These are phyloP conservation scores for Coemansia aciculifera DNA, from an alignment of 192 early-diverging fungal species.

Conservation along the genomic window DNA sequence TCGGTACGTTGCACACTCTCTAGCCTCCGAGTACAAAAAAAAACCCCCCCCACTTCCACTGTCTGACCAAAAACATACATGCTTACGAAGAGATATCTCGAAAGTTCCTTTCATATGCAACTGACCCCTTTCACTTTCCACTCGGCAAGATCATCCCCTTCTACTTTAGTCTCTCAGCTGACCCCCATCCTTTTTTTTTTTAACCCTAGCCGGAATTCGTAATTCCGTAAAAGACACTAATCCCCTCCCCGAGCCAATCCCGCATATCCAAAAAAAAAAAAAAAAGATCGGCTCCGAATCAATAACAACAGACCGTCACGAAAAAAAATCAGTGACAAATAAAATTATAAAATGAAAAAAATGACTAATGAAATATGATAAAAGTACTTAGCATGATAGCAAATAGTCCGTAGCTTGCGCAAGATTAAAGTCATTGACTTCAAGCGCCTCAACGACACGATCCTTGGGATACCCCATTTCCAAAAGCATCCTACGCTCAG, in stretches of 20 bases:
- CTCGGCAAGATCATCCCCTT: background rate
- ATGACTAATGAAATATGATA: background rate
- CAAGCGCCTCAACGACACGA: conserved; percentile 56
- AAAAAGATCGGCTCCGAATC: background rate
- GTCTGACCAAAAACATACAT: too few species aligned
- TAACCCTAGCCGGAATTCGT: background rate
- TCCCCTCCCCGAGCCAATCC: background rate
- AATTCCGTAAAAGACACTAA: background rate
- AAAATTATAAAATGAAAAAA: conserved; percentile 7
- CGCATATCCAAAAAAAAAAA: background rate
- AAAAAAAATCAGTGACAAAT: background rate
- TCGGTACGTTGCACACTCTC: background rate
- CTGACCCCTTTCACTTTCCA: background rate
- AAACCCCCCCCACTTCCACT: too few species aligned
- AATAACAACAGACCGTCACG: background rate
- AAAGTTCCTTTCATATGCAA: background rate
- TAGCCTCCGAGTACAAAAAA: too few species aligned
- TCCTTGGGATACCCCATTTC: conserved; percentile 57
- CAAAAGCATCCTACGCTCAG: conserved; percentile 45
- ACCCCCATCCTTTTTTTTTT: background rate
- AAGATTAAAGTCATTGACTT: conserved; percentile 57
- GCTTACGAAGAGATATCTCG: background rate
- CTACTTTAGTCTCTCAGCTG: background rate
- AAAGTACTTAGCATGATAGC: conserved; percentile 30
- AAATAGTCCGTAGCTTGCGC: conserved; percentile 55